Evolutionary conservation across 805 yeast genomes (phyloP).

Genomic region (Kuraishia cidri): DNA sequence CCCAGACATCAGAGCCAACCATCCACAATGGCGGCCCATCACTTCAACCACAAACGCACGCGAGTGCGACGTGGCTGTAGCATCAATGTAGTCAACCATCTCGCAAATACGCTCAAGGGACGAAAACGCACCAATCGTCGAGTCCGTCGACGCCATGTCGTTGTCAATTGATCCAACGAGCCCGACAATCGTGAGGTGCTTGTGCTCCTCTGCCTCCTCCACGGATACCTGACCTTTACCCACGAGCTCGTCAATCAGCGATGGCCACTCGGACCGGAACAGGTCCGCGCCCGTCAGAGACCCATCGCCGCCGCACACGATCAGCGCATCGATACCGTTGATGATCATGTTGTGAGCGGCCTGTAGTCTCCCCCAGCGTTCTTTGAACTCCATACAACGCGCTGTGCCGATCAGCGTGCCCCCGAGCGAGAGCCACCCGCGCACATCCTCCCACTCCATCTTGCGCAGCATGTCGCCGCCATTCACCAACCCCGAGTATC

Average conservation of each 20-base stretch:
- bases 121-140: slow-evolving; percentile 78
- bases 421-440: slow-evolving; percentile 62
- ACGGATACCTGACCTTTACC: slow-evolving; percentile 32
- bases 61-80: slow-evolving; percentile 77
- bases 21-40: slow-evolving; percentile 88
- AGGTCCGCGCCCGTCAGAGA: slow-evolving; percentile 77
- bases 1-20: slow-evolving; percentile 81
- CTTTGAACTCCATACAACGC: slow-evolving; percentile 58
- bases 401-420: slow-evolving; percentile 81
- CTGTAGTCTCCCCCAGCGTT: slow-evolving; percentile 52
- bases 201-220: slow-evolving; percentile 35
- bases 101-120: slow-evolving; percentile 67
- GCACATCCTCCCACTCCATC: slow-evolving; percentile 67
- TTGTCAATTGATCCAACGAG: slow-evolving; percentile 79
- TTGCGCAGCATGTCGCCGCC: slow-evolving; percentile 55
- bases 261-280: slow-evolving; percentile 73
- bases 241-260: slow-evolving; percentile 49
- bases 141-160: slow-evolving; percentile 79
- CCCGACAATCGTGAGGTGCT: slow-evolving; percentile 62
- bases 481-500: slow-evolving; percentile 62
- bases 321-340: slow-evolving; percentile 68
- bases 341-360: slow-evolving; percentile 60
- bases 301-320: slow-evolving; percentile 83
- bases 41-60: slow-evolving; percentile 81
- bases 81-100: slow-evolving; percentile 74